Evolutionary conservation across 805 yeast genomes (phyloP).

Genomic region (Kodamaea fukazawae): DNA sequence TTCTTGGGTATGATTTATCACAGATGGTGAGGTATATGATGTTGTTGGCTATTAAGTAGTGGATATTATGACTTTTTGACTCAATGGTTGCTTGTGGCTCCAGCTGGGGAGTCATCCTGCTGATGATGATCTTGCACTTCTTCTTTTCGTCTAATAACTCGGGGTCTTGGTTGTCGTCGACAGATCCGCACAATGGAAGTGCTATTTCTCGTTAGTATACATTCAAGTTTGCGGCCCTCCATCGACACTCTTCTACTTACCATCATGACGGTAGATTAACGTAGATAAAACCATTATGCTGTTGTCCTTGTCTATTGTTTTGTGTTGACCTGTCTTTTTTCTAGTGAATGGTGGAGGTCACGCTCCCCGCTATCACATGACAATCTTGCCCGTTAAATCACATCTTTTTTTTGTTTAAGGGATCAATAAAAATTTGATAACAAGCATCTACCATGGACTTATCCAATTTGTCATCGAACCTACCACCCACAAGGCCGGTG

Average conservation of each 20-base stretch:
- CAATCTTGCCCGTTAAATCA: no score
- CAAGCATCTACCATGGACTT: constrained; percentile 48
- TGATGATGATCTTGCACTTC: constrained; percentile 73
- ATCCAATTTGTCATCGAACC: constrained; percentile 53
- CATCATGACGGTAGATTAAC: constrained; percentile 61
- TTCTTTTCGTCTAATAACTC: constrained; percentile 73
- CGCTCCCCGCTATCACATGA: no score
- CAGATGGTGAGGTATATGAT: constrained; percentile 78
- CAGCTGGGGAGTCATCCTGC: constrained; percentile 72
- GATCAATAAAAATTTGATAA: no score
- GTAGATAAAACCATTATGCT: constrained; percentile 63
- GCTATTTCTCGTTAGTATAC: constrained; percentile 37
- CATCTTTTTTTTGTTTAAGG: no score
- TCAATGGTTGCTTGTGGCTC: constrained; percentile 85
- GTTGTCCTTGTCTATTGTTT: constrained; percentile 3
- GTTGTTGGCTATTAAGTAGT: constrained; percentile 60
- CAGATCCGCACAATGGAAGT: constrained; percentile 87
- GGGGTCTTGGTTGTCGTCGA: constrained; percentile 67
- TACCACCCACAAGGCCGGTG: constrained; percentile 53
- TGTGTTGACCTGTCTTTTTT: constrained; percentile 6
- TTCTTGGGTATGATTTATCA: constrained; percentile 78
- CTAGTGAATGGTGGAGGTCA: not conserved
- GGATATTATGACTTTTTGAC: constrained; percentile 72
- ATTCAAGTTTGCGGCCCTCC: constrained; percentile 1
- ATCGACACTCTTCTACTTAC: no score